phyloP scores from a whole-genome alignment of 2,329 filamentous ascomycete species.

The Chalaropsis ovoidea region DNA sequence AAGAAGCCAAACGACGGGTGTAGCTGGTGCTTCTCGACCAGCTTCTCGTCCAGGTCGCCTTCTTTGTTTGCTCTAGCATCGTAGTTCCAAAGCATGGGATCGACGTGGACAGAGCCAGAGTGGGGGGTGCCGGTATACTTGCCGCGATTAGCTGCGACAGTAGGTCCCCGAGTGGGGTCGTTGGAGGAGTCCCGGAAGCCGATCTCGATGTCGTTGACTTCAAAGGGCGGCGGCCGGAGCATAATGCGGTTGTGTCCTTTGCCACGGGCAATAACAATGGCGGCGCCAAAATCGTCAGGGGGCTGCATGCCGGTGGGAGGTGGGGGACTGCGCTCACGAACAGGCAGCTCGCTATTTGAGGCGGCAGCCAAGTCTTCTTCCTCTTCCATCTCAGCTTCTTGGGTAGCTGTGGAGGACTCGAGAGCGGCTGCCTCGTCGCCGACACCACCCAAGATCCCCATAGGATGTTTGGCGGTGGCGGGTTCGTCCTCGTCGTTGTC shows the following conservation, averaged over 20 bases:
- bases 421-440: conserved; percentile 23
- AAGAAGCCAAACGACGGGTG: conserved; percentile 48
- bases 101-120: conserved; percentile 44
- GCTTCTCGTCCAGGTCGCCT: conserved; percentile 43
- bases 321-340: conserved; percentile 35
- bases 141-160: conserved; percentile 36
- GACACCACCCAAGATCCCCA: conserved; percentile 32
- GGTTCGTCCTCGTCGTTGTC: conserved; percentile 26
- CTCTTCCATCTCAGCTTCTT: conserved; percentile 24
- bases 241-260: conserved; percentile 45
- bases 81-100: conserved; percentile 44
- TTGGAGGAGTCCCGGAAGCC: conserved; percentile 51
- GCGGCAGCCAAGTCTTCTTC: conserved; percentile 16
- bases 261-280: conserved; percentile 38
- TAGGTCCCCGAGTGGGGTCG: conserved; percentile 37
- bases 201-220: conserved; percentile 46
- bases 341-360: conserved; percentile 28
- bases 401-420: conserved; percentile 23
- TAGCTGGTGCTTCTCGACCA: conserved; percentile 41
- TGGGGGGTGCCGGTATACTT: conserved; percentile 46
- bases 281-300: conserved; percentile 44
- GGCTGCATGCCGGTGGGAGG: conserved; percentile 37
- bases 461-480: conserved; percentile 25
- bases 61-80: conserved; percentile 42
- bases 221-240: conserved; percentile 39